Evolutionary conservation across 768 basidiomycete species (phyloP).

Genomic region (Coprinopsis strossmayeri): DNA sequence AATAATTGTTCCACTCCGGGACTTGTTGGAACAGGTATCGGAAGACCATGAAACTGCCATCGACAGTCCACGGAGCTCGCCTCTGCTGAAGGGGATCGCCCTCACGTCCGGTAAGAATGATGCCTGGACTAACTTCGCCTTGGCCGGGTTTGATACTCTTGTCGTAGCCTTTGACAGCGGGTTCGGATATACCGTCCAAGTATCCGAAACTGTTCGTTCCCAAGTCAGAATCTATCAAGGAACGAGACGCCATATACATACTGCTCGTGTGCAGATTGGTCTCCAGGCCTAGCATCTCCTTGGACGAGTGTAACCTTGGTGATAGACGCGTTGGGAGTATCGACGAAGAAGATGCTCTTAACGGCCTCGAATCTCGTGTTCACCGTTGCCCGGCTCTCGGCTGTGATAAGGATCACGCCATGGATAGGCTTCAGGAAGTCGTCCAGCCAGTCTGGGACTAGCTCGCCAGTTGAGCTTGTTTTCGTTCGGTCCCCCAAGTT

Average conservation of each 20-base stretch:
- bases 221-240: background rate
- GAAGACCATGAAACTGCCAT: conserved; percentile 50
- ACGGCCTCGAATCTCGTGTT: conserved; percentile 28
- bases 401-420: conserved; percentile 44
- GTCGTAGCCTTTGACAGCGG: conserved; percentile 35
- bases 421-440: conserved; percentile 41
- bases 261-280: conserved; percentile 42
- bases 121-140: conserved; percentile 31
- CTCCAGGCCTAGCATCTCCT: conserved; percentile 39
- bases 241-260: conserved; percentile 17
- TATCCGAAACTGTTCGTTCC: conserved; percentile 37
- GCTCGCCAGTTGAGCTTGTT: conserved; percentile 10
- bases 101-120: conserved; percentile 36
- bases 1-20: conserved; percentile 43
- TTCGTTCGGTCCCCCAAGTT: conserved; percentile 31
- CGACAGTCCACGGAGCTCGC: conserved; percentile 37
- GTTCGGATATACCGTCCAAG: conserved; percentile 47
- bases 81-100: conserved; percentile 26
- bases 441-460: conserved; percentile 40
- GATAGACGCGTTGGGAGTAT: conserved; percentile 25
- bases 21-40: conserved; percentile 45
- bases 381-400: conserved; percentile 32
- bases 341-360: conserved; percentile 28
- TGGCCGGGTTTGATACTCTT: conserved; percentile 27
- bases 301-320: conserved; percentile 28